A percentile compares a stretch with the other conserved stretches of the same genome.
Conservation (phyloP, 1,139 yeast genomes). For the Zygosaccharomyces sapae region DNA sequence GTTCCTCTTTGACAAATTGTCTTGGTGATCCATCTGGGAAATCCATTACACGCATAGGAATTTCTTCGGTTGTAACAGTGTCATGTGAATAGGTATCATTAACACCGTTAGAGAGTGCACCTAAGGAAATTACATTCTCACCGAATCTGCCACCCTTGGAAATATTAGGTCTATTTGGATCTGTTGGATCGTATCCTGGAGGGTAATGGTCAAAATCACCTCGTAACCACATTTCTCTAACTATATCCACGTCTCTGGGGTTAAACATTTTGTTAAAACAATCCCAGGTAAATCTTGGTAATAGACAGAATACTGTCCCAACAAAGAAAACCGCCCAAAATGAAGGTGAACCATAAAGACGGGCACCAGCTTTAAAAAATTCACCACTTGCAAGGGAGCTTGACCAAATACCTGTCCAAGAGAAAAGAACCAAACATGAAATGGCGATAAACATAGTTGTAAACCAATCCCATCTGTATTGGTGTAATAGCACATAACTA, state of each 20-base stretch:
- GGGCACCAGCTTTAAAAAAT: conserved; percentile 71
- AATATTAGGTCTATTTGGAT: conserved; percentile 42
- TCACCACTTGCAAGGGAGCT: conserved; percentile 55
- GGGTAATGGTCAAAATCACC: conserved; percentile 62
- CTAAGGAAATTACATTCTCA: conserved; percentile 16
- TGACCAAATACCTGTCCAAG: conserved; percentile 93
- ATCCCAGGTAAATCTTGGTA: conserved; percentile 74
- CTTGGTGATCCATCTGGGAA: conserved; percentile 27
- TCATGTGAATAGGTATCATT: conserved; percentile 24
- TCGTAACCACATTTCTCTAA: conserved; percentile 66
- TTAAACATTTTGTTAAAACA: conserved; percentile 54
- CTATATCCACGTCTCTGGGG: conserved; percentile 81
- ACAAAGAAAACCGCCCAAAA: conserved; percentile 82
- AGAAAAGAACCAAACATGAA: conserved; percentile 64
- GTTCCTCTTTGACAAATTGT: conserved; percentile 14
- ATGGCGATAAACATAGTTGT: conserved; percentile 56
- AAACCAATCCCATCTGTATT: conserved; percentile 93
- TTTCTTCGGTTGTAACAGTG: conserved; percentile 31
- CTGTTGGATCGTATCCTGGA: conserved; percentile 61
- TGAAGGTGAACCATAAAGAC: conserved; percentile 63
- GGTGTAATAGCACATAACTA: conserved; percentile 71
- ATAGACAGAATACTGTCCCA: conserved; percentile 65
- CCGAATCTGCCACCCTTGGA: conserved; percentile 19
- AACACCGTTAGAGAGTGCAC: conserved; percentile 14
- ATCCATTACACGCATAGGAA: conserved; percentile 34